Evolutionary conservation across 2,329 filamentous ascomycete genomes (phyloP), one percentile per base, ranked within the genome.

Genomic region (Plectosphaerella sp.): DNA sequence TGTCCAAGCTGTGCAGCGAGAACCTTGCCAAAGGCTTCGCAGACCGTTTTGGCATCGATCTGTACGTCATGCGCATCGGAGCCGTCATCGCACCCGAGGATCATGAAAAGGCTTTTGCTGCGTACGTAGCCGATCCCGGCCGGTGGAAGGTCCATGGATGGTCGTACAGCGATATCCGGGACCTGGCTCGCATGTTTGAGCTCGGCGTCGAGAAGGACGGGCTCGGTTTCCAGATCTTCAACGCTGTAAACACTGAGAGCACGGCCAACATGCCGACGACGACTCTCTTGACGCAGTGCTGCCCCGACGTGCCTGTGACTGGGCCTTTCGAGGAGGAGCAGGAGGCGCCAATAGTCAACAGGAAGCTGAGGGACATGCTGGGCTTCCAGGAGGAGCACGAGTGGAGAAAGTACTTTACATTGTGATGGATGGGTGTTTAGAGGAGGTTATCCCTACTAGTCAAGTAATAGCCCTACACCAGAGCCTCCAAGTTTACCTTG

Each of bases 151-250:
- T 76, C 1, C 83, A 85, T 61, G 82, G 78, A 0, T 86, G 82
- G 82, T 77, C 73, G 20, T 86, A 87, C 61, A 82, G 82, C 20
- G 83, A 86, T 61, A 79, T 80, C 0, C 65, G 82, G 4, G 83
- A 86, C 58, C 62, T 86, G 3, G 83, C 81, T 0, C 78, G 82
- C 63, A 85, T 86, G 52, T 84, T 79, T 60, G 70, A 84, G 56
- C 59, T 79, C 9, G 75, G 71, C 16, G 71, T 85, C 5, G 57
- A 73, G 54, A 79, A 75, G 57, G 72, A 74, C 59, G 80, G 78
- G 0, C 59, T 86, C 10, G 82, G 82, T 0, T 86, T 83, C 58
- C 80, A 86, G 60, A 67, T 85, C 0, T 86, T 86, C 65, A 86
- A 86, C 60, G 82, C 81, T 2, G 83, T 80, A 0, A 86, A 86